Percentiles rank a stretch among this genome's conserved stretches.
Conservation (phyloP, 495 filamentous ascomycete species). For the Penicillium desertorum region DNA sequence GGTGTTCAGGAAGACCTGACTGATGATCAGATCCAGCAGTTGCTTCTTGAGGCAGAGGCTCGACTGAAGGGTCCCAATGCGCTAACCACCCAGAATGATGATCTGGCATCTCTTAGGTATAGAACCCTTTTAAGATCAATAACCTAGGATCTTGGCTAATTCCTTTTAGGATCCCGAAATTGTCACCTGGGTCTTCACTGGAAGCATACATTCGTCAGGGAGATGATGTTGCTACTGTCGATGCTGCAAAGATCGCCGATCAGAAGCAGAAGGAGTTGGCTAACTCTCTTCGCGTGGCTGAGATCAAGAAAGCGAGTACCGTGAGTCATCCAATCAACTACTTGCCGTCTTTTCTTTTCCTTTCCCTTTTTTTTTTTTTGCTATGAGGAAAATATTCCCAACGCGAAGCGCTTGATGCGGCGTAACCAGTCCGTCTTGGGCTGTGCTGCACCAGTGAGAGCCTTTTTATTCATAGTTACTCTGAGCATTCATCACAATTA, state of each 20-base stretch:
- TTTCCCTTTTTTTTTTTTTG: conserved; percentile 26
- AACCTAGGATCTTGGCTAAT: background rate
- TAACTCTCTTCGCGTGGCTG: conserved; percentile 41
- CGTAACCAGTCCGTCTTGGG: conserved; percentile 71
- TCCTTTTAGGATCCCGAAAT: conserved; percentile 38
- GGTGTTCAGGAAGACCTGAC: conserved; percentile 28
- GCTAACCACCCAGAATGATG: conserved; percentile 8
- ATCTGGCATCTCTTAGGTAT: conserved; percentile 25
- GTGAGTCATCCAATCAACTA: conserved; percentile 37
- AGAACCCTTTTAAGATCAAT: background rate
- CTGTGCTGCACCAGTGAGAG: conserved; percentile 73
- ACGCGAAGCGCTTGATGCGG: conserved; percentile 61
- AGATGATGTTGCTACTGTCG: conserved; percentile 45
- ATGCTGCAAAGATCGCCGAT: conserved; percentile 48
- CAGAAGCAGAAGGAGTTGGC: conserved; percentile 43
- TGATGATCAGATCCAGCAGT: conserved; percentile 60
- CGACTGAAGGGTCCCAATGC: conserved; percentile 46
- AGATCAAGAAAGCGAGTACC: conserved; percentile 40
- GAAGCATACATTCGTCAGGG: conserved; percentile 51
- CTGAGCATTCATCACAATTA: conserved; percentile 59
- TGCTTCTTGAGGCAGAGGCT: conserved; percentile 64
- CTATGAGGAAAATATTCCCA: conserved; percentile 72
- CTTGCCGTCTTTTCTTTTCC: conserved; percentile 13
- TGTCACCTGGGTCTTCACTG: conserved; percentile 38
- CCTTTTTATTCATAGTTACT: conserved; percentile 94